phyloP scores from a whole-genome alignment of 2,329 filamentous ascomycete genomes.

The Leptosphaerulina australis region DNA sequence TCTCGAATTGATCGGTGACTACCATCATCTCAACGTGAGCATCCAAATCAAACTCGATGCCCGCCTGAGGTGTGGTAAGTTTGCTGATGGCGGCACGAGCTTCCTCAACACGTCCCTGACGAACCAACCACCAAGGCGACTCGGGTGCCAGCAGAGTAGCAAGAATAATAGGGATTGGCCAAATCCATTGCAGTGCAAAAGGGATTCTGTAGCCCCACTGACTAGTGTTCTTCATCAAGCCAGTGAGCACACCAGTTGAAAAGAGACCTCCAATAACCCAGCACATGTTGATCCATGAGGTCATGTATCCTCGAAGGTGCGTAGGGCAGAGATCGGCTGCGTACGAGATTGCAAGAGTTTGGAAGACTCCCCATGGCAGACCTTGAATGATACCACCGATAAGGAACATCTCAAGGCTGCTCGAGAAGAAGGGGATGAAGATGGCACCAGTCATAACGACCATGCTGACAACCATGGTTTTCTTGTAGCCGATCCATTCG shows the following conservation, averaged over 20 bases:
- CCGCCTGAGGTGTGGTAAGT: constrained; percentile 59
- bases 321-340: constrained; percentile 66
- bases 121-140: constrained; percentile 53
- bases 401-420: constrained; percentile 60
- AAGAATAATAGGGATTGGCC: constrained; percentile 69
- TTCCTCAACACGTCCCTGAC: constrained; percentile 65
- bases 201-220: constrained; percentile 68
- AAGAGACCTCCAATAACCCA: constrained; percentile 72
- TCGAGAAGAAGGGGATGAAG: constrained; percentile 38
- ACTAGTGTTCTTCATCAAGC: constrained; percentile 66
- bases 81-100: constrained; percentile 68
- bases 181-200: constrained; percentile 76
- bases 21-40: constrained; percentile 83
- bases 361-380: constrained; percentile 52
- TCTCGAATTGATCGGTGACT: constrained; percentile 78
- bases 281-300: constrained; percentile 73
- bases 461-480: constrained; percentile 36
- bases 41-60: constrained; percentile 47
- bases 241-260: constrained; percentile 70
- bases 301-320: constrained; percentile 61
- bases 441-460: constrained; percentile 30
- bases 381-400: constrained; percentile 60
- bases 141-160: constrained; percentile 71
- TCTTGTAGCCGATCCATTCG: constrained; percentile 50
- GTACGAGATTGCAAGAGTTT: constrained; percentile 37